Base-by-base conservation (phyloP, 176 grass and related monocot species). In the Hsuehochloa calcarea region DNA sequence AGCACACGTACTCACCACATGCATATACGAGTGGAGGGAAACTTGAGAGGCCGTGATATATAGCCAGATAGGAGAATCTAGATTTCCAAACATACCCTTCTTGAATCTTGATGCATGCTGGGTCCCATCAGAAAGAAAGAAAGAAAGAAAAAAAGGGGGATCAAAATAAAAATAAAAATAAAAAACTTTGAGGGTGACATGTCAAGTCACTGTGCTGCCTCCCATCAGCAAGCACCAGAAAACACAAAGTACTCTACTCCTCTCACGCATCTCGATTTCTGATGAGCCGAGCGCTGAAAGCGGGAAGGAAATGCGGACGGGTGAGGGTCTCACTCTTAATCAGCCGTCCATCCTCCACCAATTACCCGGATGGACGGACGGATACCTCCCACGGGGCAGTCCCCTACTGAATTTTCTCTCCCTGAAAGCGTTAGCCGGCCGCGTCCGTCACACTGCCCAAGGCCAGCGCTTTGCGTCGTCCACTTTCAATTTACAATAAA, bases 141-240 rank as follows among this genome's bases (percentile, higher is more conserved):
- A 65, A 4, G 31, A 8, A 44, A 31, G 45, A 47, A 12, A 43
- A 11, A 0, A 20, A 43, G 55, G 2, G 7, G n/a, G n/a, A n/a
- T n/a, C n/a, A n/a, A n/a, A n/a, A n/a, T n/a, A n/a, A n/a, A n/a
- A n/a, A n/a, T n/a, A n/a, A n/a, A n/a, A n/a, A n/a, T n/a, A 20
- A 45, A 82, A 50, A 61, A 1, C 6, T 16, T n/a, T 45, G 68
- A 72, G 68, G 68, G 54, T 17, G 76, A 44, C 65, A 54, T 20
- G 34, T 22, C 58, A 43, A 14, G 50, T 41, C 49, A 46, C 74
- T 5, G 0, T 59, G 43, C 59, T 90, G 89, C 89, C 85, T 80
- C 85, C 89, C 89, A 75, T 90, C 89, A 17, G 61, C 80, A 69
- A 90, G 89, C 89, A 90, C 85, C n/a, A 83, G 85, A 86, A 87